A percentile compares a stretch with the other conserved stretches of the same genome.
Conservation (phyloP, 163 green algal species). For the Coccomyxa subellipsoidea region DNA sequence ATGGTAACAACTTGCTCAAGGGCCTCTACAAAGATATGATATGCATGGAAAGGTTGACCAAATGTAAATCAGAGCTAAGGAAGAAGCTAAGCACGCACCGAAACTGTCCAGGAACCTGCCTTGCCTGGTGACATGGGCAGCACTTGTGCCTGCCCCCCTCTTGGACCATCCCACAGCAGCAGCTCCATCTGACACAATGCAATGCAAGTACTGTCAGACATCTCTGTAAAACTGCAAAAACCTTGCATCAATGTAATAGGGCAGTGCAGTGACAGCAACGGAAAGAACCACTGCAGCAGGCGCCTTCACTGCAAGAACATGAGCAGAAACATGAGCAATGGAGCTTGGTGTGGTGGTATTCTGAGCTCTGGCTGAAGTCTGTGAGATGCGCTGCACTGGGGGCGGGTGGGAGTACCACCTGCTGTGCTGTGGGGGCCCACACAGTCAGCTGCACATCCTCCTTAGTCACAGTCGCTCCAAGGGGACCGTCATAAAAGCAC, state of each 20-base stretch:
- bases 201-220: background rate
- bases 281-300: too few relatives aligned
- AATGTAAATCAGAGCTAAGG: too few relatives aligned
- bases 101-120: background rate
- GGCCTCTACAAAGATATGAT: too few relatives aligned
- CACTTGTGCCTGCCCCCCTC: slow-evolving; percentile 34
- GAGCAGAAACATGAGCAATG: too few relatives aligned
- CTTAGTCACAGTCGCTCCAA: slow-evolving; percentile 37
- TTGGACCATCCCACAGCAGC: slow-evolving; percentile 50
- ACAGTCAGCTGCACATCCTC: slow-evolving; percentile 35
- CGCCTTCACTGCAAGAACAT: too few relatives aligned
- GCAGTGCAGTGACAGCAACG: too few relatives aligned
- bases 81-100: too few relatives aligned
- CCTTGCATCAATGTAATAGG: too few relatives aligned
- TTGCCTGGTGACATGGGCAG: slow-evolving; percentile 26
- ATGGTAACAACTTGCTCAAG: too few relatives aligned
- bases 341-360: background rate
- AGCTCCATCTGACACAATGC: slow-evolving; percentile 48
- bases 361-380: background rate
- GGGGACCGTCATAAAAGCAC: slow-evolving; percentile 56
- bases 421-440: slow-evolving; percentile 80
- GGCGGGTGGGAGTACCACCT: slow-evolving; percentile 3
- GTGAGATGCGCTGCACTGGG: background rate
- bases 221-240: background rate
- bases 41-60: too few relatives aligned